Evolutionary conservation across 2,329 filamentous ascomycete species (phyloP).

Genomic region (Colletotrichum sp.): DNA sequence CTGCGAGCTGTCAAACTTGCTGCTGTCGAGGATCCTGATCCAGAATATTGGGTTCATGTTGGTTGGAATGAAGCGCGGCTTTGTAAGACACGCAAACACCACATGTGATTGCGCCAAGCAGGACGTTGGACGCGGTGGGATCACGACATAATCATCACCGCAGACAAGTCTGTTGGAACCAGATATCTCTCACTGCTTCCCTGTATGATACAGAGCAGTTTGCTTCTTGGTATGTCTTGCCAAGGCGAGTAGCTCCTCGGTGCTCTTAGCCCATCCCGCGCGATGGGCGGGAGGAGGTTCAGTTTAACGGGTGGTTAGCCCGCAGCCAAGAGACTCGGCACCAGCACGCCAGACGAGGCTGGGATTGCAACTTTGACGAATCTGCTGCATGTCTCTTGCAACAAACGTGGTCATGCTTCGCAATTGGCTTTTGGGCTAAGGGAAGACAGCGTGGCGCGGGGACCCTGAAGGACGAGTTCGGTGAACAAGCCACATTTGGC

Average conservation of each 20-base stretch:
- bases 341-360: slow-evolving; percentile 20
- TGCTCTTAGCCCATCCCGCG: not conserved
- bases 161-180: not conserved
- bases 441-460: slow-evolving; percentile 7
- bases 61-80: not conserved
- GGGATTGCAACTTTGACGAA: slow-evolving; percentile 18
- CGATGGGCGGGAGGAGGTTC: not conserved
- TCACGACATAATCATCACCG: not conserved
- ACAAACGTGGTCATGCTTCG: not conserved
- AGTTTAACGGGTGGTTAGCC: not conserved
- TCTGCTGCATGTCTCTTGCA: not conserved
- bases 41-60: not conserved
- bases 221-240: not conserved
- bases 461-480: slow-evolving; percentile 1
- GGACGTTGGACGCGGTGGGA: not conserved
- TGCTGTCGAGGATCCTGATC: not conserved
- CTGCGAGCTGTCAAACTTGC: not conserved
- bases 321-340: slow-evolving; percentile 18
- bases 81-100: not conserved
- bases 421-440: not conserved
- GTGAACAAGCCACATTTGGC: slow-evolving; percentile 17
- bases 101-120: not conserved
- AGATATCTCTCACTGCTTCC: not conserved
- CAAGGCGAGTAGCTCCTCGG: not conserved
- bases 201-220: not conserved